These are phyloP conservation scores for Candida gigantensis DNA, from an alignment of 1,139 yeast genomes.

Conservation along the genomic window DNA sequence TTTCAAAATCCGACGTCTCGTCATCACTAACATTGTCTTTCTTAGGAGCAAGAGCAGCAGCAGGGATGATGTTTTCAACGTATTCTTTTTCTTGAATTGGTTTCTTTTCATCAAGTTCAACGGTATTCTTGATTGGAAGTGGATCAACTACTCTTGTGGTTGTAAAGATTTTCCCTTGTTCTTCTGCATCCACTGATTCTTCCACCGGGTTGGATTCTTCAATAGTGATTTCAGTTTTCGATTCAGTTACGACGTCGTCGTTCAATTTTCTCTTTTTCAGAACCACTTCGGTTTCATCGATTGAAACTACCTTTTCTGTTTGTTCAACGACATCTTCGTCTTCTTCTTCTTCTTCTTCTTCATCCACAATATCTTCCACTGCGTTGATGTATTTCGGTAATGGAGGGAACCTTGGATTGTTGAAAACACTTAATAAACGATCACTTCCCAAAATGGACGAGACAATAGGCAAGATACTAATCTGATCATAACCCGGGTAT, in stretches of 20 bases:
- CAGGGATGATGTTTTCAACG: not conserved
- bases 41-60: constrained; percentile 12
- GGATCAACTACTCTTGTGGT: too few relatives aligned
- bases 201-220: not conserved
- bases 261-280: constrained; percentile 12
- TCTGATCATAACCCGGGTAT: constrained; percentile 63
- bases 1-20: constrained; percentile 54
- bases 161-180: too few relatives aligned
- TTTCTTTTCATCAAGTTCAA: constrained; percentile 1
- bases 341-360: constrained; percentile 21
- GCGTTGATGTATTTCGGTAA: constrained; percentile 38
- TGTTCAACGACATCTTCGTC: constrained; percentile 13
- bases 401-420: constrained; percentile 81
- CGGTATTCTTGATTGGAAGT: too few relatives aligned
- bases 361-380: constrained; percentile 20
- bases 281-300: constrained; percentile 14
- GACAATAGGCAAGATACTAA: constrained; percentile 72
- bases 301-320: constrained; percentile 15
- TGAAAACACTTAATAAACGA: constrained; percentile 51
- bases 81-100: constrained; percentile 1
- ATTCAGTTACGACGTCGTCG: not conserved
- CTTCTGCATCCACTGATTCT: not conserved
- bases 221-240: not conserved
- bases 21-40: constrained; percentile 17
- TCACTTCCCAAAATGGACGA: constrained; percentile 48